phyloP scores from a whole-genome alignment of 2,329 filamentous ascomycete species.

The Penicillium griseofulvum region DNA sequence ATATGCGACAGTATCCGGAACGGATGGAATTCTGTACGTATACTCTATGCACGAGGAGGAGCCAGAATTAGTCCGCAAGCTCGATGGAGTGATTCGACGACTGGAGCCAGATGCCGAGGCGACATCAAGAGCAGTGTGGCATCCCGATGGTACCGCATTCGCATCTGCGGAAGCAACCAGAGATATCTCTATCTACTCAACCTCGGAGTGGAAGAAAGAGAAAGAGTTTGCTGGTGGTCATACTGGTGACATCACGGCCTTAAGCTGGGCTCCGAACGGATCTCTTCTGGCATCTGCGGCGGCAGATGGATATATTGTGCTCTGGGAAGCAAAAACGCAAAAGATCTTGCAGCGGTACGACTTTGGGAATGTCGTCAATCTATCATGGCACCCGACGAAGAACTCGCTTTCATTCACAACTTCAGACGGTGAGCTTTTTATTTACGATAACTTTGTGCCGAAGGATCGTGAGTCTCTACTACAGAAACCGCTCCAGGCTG shows the following conservation, averaged over 20 bases:
- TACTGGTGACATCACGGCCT: conserved; percentile 76
- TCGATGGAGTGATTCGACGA: conserved; percentile 80
- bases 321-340: conserved; percentile 92
- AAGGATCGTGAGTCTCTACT: conserved; percentile 50
- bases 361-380: conserved; percentile 77
- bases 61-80: conserved; percentile 75
- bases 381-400: conserved; percentile 86
- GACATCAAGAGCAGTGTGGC: conserved; percentile 77
- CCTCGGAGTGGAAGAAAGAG: conserved; percentile 84
- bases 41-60: conserved; percentile 78
- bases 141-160: conserved; percentile 90
- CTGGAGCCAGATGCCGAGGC: conserved; percentile 74
- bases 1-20: conserved; percentile 76
- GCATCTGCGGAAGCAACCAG: conserved; percentile 77
- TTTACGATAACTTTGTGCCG: conserved; percentile 63
- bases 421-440: conserved; percentile 88
- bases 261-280: conserved; percentile 94
- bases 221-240: conserved; percentile 76
- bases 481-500: conserved; percentile 62
- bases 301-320: conserved; percentile 48
- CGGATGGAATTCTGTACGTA: conserved; percentile 84
- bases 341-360: conserved; percentile 74
- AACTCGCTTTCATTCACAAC: conserved; percentile 92
- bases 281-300: conserved; percentile 70
- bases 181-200: conserved; percentile 84